Percentiles rank a stretch among this genome's conserved stretches.
Conservation (phyloP, 805 yeast genomes). For the Candida mattraensis region DNA sequence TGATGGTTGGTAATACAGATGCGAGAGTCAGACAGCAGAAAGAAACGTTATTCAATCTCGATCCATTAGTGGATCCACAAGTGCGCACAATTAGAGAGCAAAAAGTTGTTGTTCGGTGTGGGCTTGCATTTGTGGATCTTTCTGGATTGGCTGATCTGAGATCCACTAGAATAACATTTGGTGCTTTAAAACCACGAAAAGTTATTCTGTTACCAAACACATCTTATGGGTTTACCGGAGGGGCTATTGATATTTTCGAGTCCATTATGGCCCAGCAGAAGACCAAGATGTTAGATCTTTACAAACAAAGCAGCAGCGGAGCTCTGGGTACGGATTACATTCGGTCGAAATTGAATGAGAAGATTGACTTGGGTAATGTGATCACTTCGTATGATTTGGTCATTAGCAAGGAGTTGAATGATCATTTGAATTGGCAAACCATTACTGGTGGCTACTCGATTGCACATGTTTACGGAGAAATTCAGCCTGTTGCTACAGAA, state of each 20-base stretch:
- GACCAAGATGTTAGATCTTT: slow-evolving; percentile 17
- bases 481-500: slow-evolving; percentile 28
- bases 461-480: slow-evolving; percentile 77
- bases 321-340: slow-evolving; percentile 28
- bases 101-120: slow-evolving; percentile 58
- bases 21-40: slow-evolving; percentile 7
- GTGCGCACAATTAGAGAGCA: slow-evolving; percentile 8
- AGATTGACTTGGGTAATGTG: slow-evolving; percentile 52
- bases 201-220: slow-evolving; percentile 47
- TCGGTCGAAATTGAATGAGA: slow-evolving; percentile 38
- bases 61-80: slow-evolving; percentile 27
- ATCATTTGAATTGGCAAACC: slow-evolving; percentile 76
- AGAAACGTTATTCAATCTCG: slow-evolving; percentile 24
- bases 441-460: slow-evolving; percentile 78
- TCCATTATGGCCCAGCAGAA: slow-evolving; percentile 22
- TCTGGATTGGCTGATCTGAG: slow-evolving; percentile 83
- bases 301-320: slow-evolving; percentile 17
- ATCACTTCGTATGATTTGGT: slow-evolving; percentile 57
- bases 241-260: slow-evolving; percentile 20
- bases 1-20: slow-evolving; percentile 18
- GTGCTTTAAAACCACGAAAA: slow-evolving; percentile 75
- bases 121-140: slow-evolving; percentile 72
- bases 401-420: slow-evolving; percentile 62
- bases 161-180: slow-evolving; percentile 74
- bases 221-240: slow-evolving; percentile 24